Evolutionary conservation across 805 yeast genomes (phyloP).

Genomic region (Candida piceae): DNA sequence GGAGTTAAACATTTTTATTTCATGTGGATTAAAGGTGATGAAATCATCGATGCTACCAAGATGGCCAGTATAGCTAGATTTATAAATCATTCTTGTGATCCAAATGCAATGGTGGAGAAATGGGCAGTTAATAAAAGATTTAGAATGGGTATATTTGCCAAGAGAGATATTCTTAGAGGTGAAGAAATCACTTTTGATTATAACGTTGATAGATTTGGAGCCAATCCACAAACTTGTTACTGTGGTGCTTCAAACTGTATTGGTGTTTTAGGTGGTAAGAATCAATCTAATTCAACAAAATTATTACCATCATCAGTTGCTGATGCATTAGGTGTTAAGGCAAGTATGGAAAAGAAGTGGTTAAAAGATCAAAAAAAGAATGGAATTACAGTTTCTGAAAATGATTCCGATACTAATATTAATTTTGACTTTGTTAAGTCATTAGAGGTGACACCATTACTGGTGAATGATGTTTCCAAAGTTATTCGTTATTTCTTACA

Average conservation of each 20-base stretch:
- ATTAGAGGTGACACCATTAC: conserved; percentile 49
- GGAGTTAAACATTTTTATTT: conserved; percentile 82
- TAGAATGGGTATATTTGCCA: conserved; percentile 93
- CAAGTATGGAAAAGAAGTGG: conserved; percentile 67
- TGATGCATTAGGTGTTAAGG: conserved; percentile 77
- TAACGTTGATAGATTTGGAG: conserved; percentile 95
- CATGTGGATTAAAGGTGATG: conserved; percentile 91
- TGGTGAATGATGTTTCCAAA: conserved; percentile 59
- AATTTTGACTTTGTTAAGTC: conserved; percentile 62
- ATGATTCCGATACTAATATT: conserved; percentile 49
- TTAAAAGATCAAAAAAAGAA: conserved; percentile 50
- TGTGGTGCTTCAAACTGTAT: conserved; percentile 92
- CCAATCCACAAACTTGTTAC: conserved; percentile 88
- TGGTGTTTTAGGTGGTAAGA: conserved; percentile 93
- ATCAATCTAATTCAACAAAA: conserved; percentile 89
- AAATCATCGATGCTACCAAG: conserved; percentile 90
- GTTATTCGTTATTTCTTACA: conserved; percentile 77
- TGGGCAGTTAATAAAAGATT: conserved; percentile 93
- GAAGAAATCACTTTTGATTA: conserved; percentile 92
- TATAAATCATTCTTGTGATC: conserved; percentile 92
- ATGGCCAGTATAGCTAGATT: conserved; percentile 88
- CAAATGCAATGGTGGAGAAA: conserved; percentile 92
- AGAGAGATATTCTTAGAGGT: conserved; percentile 61
- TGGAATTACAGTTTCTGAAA: conserved; percentile 44
- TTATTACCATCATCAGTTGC: conserved; percentile 77